These are phyloP conservation scores for Aspergillus bombycis DNA, from an alignment of 2,329 filamentous ascomycete species.

Conservation along the genomic window DNA sequence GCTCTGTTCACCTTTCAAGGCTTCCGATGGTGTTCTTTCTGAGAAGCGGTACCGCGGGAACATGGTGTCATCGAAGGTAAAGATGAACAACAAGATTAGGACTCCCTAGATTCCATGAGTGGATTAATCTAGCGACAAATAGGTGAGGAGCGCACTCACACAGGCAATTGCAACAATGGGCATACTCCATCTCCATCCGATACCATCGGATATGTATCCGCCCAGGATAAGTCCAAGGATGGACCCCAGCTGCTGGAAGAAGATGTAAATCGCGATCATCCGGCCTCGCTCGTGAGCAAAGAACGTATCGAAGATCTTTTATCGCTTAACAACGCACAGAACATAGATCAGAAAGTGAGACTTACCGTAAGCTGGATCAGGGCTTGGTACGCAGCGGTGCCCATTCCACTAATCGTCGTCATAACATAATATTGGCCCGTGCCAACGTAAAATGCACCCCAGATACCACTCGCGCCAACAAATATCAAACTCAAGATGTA, in stretches of 20 bases:
- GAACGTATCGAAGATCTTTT: constrained; percentile 42
- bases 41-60: constrained; percentile 38
- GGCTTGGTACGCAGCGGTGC: constrained; percentile 43
- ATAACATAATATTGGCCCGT: constrained; percentile 36
- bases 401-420: constrained; percentile 36
- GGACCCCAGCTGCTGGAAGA: constrained; percentile 44
- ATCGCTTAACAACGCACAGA: constrained; percentile 1
- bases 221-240: constrained; percentile 44
- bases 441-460: constrained; percentile 32
- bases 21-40: background rate
- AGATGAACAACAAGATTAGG: constrained; percentile 31
- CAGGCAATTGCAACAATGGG: constrained; percentile 38
- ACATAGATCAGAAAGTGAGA: background rate
- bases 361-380: constrained; percentile 43
- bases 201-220: constrained; percentile 38
- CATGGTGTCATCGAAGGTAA: constrained; percentile 42
- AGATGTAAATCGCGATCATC: constrained; percentile 43
- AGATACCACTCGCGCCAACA: constrained; percentile 34
- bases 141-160: constrained; percentile 22
- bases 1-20: background rate
- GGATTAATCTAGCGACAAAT: background rate
- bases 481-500: constrained; percentile 40
- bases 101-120: constrained; percentile 19
- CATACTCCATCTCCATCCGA: constrained; percentile 41
- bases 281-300: constrained; percentile 43